A percentile compares a stretch with the other conserved stretches of the same genome.
Conservation (phyloP, 164 flowering plant species). For the Houttuynia cordata region DNA sequence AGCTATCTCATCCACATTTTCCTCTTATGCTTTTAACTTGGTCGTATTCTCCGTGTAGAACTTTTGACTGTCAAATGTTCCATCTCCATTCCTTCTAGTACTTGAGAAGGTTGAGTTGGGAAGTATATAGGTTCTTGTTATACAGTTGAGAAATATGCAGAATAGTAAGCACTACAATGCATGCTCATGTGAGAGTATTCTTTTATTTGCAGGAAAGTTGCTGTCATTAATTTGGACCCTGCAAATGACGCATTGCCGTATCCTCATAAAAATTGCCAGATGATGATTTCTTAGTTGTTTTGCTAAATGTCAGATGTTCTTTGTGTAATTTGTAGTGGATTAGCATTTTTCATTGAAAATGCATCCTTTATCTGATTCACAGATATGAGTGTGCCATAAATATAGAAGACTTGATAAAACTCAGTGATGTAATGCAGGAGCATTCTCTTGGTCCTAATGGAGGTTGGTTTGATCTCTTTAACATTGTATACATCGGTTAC, state of each 20-base stretch:
- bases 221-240: conserved; percentile 90
- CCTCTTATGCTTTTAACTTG: neutral
- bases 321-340: neutral
- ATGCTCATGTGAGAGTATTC: too few species aligned
- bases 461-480: conserved; percentile 29
- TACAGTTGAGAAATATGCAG: neutral
- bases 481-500: neutral
- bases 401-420: conserved; percentile 79
- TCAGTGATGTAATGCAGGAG: conserved; percentile 84
- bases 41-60: too few species aligned
- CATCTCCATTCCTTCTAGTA: neutral
- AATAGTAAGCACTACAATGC: neutral
- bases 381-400: conserved; percentile 88
- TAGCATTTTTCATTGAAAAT: neutral
- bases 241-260: conserved; percentile 95
- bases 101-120: neutral
- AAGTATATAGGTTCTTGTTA: neutral
- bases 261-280: conserved; percentile 17
- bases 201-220: conserved; percentile 68
- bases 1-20: neutral
- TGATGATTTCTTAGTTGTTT: neutral
- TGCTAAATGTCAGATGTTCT: neutral
- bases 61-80: too few species aligned
- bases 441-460: conserved; percentile 97
- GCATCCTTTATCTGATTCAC: conserved; percentile 22